Conservation (phyloP, 768 basidiomycete genomes). For the Cyclocybe cylindracea region DNA sequence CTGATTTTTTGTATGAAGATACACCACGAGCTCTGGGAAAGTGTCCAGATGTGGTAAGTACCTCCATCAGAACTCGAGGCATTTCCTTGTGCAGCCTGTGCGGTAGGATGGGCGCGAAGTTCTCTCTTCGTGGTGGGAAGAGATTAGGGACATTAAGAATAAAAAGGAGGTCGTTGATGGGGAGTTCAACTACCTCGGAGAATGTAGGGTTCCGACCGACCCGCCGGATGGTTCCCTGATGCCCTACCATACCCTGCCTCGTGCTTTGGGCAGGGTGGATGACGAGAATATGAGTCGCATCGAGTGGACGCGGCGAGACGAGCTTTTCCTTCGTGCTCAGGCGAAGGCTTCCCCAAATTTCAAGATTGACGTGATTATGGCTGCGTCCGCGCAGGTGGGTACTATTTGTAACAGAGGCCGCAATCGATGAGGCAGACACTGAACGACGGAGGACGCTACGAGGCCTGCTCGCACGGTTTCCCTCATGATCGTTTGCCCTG, state of each 20-base stretch:
- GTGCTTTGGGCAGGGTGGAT: slow-evolving; percentile 16
- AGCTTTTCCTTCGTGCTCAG: slow-evolving; percentile 29
- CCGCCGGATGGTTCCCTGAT: neutral
- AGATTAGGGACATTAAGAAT: slow-evolving; percentile 37
- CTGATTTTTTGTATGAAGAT: slow-evolving; percentile 39
- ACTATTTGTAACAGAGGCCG: neutral
- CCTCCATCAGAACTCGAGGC: slow-evolving; percentile 29
- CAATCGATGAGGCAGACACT: slow-evolving; percentile 24
- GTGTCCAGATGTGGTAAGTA: slow-evolving; percentile 35
- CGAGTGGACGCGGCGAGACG: slow-evolving; percentile 36
- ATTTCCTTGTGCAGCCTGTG: slow-evolving; percentile 34
- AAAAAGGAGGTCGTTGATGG: slow-evolving; percentile 41
- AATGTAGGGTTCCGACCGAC: slow-evolving; percentile 1
- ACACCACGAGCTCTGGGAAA: slow-evolving; percentile 35
- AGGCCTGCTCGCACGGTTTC: slow-evolving; percentile 5
- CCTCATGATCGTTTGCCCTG: slow-evolving; percentile 3
- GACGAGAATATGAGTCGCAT: slow-evolving; percentile 37
- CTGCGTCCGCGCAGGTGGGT: neutral
- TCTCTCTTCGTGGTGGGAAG: neutral
- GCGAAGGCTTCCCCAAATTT: neutral
- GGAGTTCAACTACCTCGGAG: slow-evolving; percentile 29
- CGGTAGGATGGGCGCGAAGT: slow-evolving; percentile 23
- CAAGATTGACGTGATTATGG: neutral
- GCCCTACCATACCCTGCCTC: neutral
- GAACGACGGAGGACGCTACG: slow-evolving; percentile 21